A percentile compares a stretch with the other conserved stretches of the same genome.
phyloP scores from a whole-genome alignment of 169 alveolate genomes.

The Besnoitia besnoiti region DNA sequence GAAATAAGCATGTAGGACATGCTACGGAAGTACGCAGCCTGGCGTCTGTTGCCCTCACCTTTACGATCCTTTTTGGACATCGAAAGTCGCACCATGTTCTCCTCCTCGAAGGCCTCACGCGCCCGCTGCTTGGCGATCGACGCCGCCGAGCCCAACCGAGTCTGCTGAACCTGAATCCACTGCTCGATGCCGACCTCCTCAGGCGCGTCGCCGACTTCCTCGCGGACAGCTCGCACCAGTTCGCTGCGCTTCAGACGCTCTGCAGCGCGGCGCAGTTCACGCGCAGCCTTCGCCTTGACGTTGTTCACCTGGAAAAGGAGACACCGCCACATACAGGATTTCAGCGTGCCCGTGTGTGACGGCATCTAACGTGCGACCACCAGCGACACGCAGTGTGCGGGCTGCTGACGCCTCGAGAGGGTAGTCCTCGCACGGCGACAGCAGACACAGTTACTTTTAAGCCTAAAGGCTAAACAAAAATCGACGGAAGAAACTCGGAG shows the following conservation, averaged over 20 bases:
- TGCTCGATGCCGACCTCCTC: slow-evolving; percentile 62
- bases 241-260: slow-evolving; percentile 62
- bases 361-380: too few species aligned
- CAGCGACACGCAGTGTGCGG: too few species aligned
- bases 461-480: too few species aligned
- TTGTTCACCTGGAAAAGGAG: slow-evolving; percentile 20
- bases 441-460: too few species aligned
- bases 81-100: slow-evolving; percentile 45
- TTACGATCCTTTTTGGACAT: slow-evolving; percentile 56
- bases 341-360: too few species aligned
- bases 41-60: slow-evolving; percentile 3
- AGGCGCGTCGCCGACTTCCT: slow-evolving; percentile 56
- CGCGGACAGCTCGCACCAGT: slow-evolving; percentile 61
- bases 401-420: too few species aligned
- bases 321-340: too few species aligned
- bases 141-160: background rate
- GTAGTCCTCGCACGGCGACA: too few species aligned
- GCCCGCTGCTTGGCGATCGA: slow-evolving; percentile 31
- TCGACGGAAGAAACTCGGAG: too few species aligned
- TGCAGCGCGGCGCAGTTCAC: slow-evolving; percentile 66
- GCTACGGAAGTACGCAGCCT: too few species aligned
- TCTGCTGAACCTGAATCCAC: slow-evolving; percentile 20
- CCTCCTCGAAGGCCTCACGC: slow-evolving; percentile 47
- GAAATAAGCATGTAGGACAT: too few species aligned
- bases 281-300: slow-evolving; percentile 43